Evolutionary conservation across 345 rosid species (phyloP).

Genomic region (Sapria himalayana): DNA sequence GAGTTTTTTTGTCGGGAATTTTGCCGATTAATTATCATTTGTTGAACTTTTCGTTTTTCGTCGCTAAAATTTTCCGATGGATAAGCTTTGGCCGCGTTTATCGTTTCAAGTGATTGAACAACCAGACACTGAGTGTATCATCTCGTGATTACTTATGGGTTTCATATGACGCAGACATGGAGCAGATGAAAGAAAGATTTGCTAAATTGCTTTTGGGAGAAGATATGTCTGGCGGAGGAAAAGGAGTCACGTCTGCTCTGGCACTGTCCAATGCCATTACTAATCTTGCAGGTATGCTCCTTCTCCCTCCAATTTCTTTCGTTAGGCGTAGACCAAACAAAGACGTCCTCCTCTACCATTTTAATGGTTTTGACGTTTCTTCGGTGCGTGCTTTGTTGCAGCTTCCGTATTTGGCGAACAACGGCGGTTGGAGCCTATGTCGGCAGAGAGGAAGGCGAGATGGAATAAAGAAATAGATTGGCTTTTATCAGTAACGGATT

Average conservation of each 20-base stretch:
- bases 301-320: not conserved
- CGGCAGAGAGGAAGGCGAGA: constrained; percentile 26
- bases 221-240: constrained; percentile 63
- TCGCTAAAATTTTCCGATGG: constrained; percentile 32
- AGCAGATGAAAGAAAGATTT: constrained; percentile 46
- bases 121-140: no score
- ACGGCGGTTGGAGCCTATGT: constrained; percentile 35
- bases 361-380: no score
- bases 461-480: constrained; percentile 55
- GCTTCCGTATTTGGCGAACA: constrained; percentile 31
- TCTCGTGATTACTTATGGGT: not conserved
- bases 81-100: no score
- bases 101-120: no score
- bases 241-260: constrained; percentile 56
- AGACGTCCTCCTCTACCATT: no score
- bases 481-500: constrained; percentile 49
- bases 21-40: constrained; percentile 41
- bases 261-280: constrained; percentile 37
- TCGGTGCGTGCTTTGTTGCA: constrained; percentile 6
- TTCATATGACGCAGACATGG: constrained; percentile 19
- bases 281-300: constrained; percentile 12
- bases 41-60: constrained; percentile 49
- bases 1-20: constrained; percentile 20
- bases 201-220: constrained; percentile 48
- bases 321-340: no score